Evolutionary conservation across 805 yeast species (phyloP).

Genomic region (Tetrapisispora arboricola): DNA sequence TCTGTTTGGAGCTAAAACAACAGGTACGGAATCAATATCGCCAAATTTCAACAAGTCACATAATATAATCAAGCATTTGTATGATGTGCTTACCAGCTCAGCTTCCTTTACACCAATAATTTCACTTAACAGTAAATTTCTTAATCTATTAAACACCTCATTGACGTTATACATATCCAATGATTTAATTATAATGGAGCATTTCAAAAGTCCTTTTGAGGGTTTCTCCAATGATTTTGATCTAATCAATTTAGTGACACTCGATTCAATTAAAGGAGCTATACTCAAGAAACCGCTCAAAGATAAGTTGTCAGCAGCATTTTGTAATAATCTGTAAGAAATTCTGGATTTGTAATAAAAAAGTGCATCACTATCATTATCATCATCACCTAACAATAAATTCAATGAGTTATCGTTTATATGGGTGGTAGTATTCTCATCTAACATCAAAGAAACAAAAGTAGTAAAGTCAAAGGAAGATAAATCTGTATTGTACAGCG

Average conservation of each 20-base stretch:
- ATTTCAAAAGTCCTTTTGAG: conserved; percentile 11
- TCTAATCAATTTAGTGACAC: conserved; percentile 28
- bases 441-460: background rate
- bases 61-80: conserved; percentile 39
- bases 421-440: background rate
- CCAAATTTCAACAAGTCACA: conserved; percentile 29
- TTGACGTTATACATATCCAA: conserved; percentile 28
- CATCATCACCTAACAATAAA: background rate
- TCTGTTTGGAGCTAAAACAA: conserved; percentile 54
- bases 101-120: conserved; percentile 42
- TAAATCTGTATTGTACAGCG: conserved; percentile 12
- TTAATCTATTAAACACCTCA: conserved; percentile 37
- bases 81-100: conserved; percentile 36
- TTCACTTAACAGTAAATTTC: conserved; percentile 58
- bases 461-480: background rate
- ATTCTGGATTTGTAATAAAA: conserved; percentile 31
- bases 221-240: conserved; percentile 26
- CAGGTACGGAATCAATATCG: conserved; percentile 22
- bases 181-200: conserved; percentile 29
- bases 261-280: conserved; percentile 22
- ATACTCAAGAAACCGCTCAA: conserved; percentile 17
- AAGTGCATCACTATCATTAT: conserved; percentile 1
- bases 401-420: no score
- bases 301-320: conserved; percentile 24
- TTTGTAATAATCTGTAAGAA: conserved; percentile 24